These are phyloP conservation scores for Camillea tinctor DNA, from an alignment of 2,329 filamentous ascomycete genomes.

Conservation along the genomic window DNA sequence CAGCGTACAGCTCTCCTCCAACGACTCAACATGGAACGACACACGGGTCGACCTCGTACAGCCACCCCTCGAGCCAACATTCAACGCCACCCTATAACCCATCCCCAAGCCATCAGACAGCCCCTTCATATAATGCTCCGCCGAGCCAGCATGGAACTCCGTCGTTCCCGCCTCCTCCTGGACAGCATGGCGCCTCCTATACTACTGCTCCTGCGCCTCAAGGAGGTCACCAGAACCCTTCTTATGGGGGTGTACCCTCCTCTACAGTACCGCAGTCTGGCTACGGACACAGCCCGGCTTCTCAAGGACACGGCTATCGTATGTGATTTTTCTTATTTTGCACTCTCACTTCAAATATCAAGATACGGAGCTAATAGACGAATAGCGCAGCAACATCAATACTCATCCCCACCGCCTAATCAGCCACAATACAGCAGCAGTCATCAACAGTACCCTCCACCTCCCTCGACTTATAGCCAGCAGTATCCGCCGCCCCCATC, in stretches of 20 bases:
- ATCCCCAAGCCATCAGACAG: conserved; percentile 22
- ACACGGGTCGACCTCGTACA: conserved; percentile 27
- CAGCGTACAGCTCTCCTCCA: conserved; percentile 31
- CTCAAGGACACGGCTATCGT: conserved; percentile 32
- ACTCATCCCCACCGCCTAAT: conserved; percentile 25
- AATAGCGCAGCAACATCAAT: conserved; percentile 32
- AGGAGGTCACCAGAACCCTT: conserved; percentile 23
- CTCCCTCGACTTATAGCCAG: conserved; percentile 29
- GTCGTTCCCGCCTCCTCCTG: conserved; percentile 27
- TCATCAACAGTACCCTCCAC: conserved; percentile 32
- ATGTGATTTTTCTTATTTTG: conserved; percentile 9
- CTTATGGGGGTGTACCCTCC: conserved; percentile 20
- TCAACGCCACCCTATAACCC: conserved; percentile 21
- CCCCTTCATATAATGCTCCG: conserved; percentile 19
- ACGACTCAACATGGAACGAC: conserved; percentile 27
- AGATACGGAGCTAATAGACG: conserved; percentile 8
- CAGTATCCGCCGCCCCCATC: conserved; percentile 26
- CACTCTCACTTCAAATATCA: neutral
- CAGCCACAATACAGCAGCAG: conserved; percentile 28
- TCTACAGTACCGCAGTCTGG: conserved; percentile 20
- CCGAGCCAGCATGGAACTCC: conserved; percentile 15
- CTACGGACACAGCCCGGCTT: conserved; percentile 30
- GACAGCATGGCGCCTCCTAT: conserved; percentile 29
- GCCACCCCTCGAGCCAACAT: conserved; percentile 23
- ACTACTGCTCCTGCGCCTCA: conserved; percentile 29